phyloP scores from a whole-genome alignment of 305 asterid species.

The Fraxinus ornus region DNA sequence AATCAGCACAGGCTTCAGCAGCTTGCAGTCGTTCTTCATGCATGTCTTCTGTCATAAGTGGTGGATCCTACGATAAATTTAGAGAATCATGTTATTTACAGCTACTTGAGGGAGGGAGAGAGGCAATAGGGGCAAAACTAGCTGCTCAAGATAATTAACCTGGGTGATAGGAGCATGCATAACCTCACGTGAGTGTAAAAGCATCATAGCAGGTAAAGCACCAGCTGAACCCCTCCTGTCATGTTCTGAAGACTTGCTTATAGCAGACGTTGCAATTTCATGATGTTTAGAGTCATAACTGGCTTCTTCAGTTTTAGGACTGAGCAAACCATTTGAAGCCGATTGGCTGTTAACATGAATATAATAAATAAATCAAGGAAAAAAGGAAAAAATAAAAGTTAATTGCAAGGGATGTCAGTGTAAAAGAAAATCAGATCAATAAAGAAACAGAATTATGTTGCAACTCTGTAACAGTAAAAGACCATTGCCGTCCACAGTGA shows the following conservation, averaged over 20 bases:
- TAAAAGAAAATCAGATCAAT: not conserved
- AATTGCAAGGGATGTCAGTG: not conserved
- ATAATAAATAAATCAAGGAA: not conserved
- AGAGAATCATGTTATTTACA: constrained; percentile 16
- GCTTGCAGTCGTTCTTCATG: constrained; percentile 92
- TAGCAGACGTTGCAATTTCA: constrained; percentile 29
- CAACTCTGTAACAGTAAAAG: not conserved
- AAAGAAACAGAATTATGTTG: not conserved
- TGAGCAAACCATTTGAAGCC: constrained; percentile 25
- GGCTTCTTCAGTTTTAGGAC: constrained; percentile 20
- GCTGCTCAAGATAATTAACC: constrained; percentile 47
- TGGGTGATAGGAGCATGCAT: constrained; percentile 83
- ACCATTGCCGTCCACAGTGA: not conserved
- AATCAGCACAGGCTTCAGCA: constrained; percentile 72
- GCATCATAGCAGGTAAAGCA: constrained; percentile 65
- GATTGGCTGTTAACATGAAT: constrained; percentile 24
- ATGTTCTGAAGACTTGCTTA: constrained; percentile 30
- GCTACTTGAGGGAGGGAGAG: not conserved
- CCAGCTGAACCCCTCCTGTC: constrained; percentile 70
- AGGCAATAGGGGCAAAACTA: constrained; percentile 19
- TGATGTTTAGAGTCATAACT: constrained; percentile 24
- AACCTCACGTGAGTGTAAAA: constrained; percentile 56
- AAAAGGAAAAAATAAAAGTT: not conserved
- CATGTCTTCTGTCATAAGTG: constrained; percentile 96
- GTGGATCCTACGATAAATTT: constrained; percentile 65